Base-by-base conservation (phyloP, 176 grass and related monocot species). In the Oryza brachyantha region DNA sequence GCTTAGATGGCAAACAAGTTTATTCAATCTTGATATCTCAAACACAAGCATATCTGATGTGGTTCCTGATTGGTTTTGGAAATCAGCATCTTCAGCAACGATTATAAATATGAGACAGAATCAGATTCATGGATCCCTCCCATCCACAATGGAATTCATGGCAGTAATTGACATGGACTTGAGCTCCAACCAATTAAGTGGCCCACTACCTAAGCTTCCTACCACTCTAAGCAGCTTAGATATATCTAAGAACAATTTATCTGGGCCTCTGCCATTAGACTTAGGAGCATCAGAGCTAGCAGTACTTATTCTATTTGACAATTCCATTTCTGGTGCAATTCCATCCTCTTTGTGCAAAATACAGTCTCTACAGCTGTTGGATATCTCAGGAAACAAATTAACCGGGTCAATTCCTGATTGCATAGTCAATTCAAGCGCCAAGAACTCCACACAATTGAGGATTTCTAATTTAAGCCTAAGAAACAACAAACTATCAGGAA, bases 51-150 rank as follows among this genome's bases (percentile, higher is more conserved):
- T 90, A 34, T 32, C 75, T 3, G 75, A 68, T 2, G 52, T 5
- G 1, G 21, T 87, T 0, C 84, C 80, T 0, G 55, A 74, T 27
- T 90, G 80, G 84, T 86, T 90, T 8, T 84, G 84, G 88, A 69
- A 27, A 39, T 14, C 1, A 0, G 14, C 25, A 61, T 80, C 75
- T 6, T 37, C 64, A 0, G 57, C 72, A 3, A 0, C 0, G 0
- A 1, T 0, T 41, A 4, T 87, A 12, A 72, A 85, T 25, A 43
- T 90, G 26, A 19, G 62, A 11, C 19, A 76, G 1, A 90, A 93
- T 59, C 4, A 42, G 5, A 70, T 90, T 25, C 45, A n/a, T 1
- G 87, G 84, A 0, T 17, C 1, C 0, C 10, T 90, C 1, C 78
- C 80, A 4, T 24, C n/a, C 21, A 43, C 22, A 5, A 39, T 93